phyloP scores from a whole-genome alignment of 1,139 yeast genomes.

The Protomyces lactucae-debilis region DNA sequence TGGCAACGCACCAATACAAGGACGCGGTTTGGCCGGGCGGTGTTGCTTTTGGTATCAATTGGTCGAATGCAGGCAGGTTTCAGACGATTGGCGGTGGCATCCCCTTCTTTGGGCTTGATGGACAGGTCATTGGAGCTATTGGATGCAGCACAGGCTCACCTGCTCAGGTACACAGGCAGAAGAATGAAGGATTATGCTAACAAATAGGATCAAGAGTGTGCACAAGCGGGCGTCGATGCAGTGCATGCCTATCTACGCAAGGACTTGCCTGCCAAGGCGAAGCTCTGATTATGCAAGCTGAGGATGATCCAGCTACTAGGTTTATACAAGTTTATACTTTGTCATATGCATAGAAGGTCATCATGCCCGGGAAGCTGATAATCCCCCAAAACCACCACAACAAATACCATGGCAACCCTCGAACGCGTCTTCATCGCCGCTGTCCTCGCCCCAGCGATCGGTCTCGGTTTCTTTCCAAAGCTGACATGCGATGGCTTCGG shows the following conservation, averaged over 20 bases:
- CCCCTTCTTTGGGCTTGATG: constrained; percentile 8
- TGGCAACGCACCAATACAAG: constrained; percentile 14
- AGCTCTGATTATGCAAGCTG: not conserved
- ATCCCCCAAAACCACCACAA: no score
- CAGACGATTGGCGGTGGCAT: constrained; percentile 17
- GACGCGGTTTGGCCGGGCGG: constrained; percentile 25
- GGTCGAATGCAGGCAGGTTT: constrained; percentile 23
- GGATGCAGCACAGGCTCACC: constrained; percentile 23
- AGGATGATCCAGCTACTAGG: no score
- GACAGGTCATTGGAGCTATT: constrained; percentile 18
- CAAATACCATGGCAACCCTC: no score
- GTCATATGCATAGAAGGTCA: no score
- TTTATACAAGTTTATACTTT: no score
- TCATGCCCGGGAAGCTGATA: no score
- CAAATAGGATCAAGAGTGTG: constrained; percentile 11
- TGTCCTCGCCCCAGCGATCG: not conserved
- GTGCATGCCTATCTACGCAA: not conserved
- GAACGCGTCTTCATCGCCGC: no score
- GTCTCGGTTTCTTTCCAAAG: not conserved
- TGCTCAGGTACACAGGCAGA: constrained; percentile 1
- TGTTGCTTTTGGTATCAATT: constrained; percentile 20
- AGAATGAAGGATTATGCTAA: not conserved
- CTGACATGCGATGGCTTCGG: not conserved
- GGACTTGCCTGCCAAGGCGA: not conserved
- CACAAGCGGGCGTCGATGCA: constrained; percentile 12